Percentiles rank a stretch among this genome's conserved stretches.
phyloP scores from a whole-genome alignment of 1,284 basidiomycete species.

The Melampsora larici-populina region DNA sequence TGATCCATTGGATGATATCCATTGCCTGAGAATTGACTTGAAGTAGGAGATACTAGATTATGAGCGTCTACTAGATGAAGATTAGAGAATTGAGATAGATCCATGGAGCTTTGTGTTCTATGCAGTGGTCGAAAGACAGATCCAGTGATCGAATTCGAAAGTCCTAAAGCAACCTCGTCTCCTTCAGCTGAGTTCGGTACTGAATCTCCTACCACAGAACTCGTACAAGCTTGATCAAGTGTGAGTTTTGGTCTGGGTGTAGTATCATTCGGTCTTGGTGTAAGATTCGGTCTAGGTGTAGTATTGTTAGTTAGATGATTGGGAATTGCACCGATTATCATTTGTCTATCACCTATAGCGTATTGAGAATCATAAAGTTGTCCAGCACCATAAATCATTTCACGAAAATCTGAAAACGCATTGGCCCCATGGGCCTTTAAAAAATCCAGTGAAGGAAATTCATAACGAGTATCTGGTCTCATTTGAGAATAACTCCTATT shows the following conservation, averaged over 20 bases:
- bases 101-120: conserved; percentile 42
- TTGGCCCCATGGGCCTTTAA: conserved; percentile 38
- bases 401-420: conserved; percentile 29
- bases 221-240: neutral
- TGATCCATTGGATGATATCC: conserved; percentile 10
- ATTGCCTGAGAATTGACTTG: neutral
- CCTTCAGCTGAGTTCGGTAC: neutral
- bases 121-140: conserved; percentile 21
- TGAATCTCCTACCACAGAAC: neutral
- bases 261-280: conserved; percentile 41
- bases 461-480: conserved; percentile 16
- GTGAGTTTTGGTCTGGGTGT: conserved; percentile 29
- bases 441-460: conserved; percentile 40
- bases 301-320: conserved; percentile 23
- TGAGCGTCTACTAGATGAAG: conserved; percentile 17
- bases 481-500: conserved; percentile 4
- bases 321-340: conserved; percentile 13
- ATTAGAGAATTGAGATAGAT: conserved; percentile 42
- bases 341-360: neutral
- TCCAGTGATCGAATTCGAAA: neutral
- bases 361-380: neutral
- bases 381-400: conserved; percentile 8
- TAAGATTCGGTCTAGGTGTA: conserved; percentile 27
- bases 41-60: neutral
- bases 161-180: neutral